Evolutionary conservation across 1,284 basidiomycete genomes (phyloP).

Genomic region (Tylopilus sp.): DNA sequence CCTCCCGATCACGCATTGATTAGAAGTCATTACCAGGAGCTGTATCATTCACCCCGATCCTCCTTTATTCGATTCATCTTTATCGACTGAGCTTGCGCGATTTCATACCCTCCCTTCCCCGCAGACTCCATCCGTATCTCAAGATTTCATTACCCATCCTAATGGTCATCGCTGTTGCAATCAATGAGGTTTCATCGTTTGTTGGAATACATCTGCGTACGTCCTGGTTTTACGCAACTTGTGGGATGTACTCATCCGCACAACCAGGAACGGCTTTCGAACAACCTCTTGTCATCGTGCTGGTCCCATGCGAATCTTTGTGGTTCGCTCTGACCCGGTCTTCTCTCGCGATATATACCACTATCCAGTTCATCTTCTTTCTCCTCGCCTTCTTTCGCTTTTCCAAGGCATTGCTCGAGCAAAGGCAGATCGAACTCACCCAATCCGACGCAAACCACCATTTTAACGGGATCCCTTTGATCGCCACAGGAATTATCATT

Average conservation of each 20-base stretch:
- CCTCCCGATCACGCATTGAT: not conserved
- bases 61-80: slow-evolving; percentile 55
- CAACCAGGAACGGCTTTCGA: slow-evolving; percentile 11
- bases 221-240: slow-evolving; percentile 15
- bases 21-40: slow-evolving; percentile 29
- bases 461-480: slow-evolving; percentile 61
- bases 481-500: slow-evolving; percentile 53
- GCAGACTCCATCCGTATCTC: slow-evolving; percentile 42
- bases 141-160: slow-evolving; percentile 49
- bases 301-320: slow-evolving; percentile 42
- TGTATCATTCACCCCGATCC: slow-evolving; percentile 54
- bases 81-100: slow-evolving; percentile 47
- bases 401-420: slow-evolving; percentile 44
- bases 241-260: slow-evolving; percentile 7
- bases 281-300: slow-evolving; percentile 35
- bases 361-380: slow-evolving; percentile 57
- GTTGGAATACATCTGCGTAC: slow-evolving; percentile 55
- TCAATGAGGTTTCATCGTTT: slow-evolving; percentile 64
- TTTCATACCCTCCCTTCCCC: slow-evolving; percentile 52
- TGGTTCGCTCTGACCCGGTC: slow-evolving; percentile 58
- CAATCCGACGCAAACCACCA: slow-evolving; percentile 47
- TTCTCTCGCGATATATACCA: slow-evolving; percentile 54
- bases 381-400: slow-evolving; percentile 57
- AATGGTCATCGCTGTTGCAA: slow-evolving; percentile 45
- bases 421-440: slow-evolving; percentile 48